Conservation (phyloP, 768 basidiomycete genomes). For the Lentinula aciculospora region DNA sequence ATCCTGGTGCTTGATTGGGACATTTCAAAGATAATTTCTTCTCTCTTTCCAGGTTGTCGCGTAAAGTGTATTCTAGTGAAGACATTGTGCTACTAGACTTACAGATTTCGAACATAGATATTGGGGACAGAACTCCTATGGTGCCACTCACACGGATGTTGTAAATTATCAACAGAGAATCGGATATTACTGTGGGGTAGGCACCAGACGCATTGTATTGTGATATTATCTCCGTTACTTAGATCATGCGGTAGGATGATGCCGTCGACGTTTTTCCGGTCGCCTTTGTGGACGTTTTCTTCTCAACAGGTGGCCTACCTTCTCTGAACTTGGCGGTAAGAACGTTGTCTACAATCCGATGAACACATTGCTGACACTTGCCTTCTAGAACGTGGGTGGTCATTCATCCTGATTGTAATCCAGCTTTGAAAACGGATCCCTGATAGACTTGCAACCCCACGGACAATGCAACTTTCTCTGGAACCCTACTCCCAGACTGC, state of each 20-base stretch:
- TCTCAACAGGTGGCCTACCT: constrained; percentile 55
- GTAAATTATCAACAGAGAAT: constrained; percentile 54
- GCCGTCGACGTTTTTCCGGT: constrained; percentile 65
- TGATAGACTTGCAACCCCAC: constrained; percentile 56
- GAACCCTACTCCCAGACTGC: constrained; percentile 60
- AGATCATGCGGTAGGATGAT: constrained; percentile 44
- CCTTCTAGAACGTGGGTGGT: not conserved
- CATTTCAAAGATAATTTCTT: not conserved
- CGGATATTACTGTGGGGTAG: constrained; percentile 3
- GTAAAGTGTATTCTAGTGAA: not conserved
- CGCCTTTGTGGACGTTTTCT: constrained; percentile 66
- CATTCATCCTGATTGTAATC: not conserved
- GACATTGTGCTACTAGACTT: not conserved
- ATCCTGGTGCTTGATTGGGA: not conserved
- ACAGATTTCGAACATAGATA: constrained; percentile 34
- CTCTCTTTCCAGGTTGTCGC: constrained; percentile 5
- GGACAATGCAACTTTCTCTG: constrained; percentile 53
- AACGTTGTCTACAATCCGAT: not conserved
- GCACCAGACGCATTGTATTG: not conserved
- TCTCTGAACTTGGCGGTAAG: constrained; percentile 62
- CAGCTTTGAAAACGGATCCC: not conserved
- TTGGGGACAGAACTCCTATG: constrained; percentile 76
- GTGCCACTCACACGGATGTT: constrained; percentile 44
- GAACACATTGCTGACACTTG: not conserved
- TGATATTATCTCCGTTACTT: too few species aligned